These are phyloP conservation scores for Lathyrus sativus DNA, from an alignment of 306 rosid species.

Conservation along the genomic window DNA sequence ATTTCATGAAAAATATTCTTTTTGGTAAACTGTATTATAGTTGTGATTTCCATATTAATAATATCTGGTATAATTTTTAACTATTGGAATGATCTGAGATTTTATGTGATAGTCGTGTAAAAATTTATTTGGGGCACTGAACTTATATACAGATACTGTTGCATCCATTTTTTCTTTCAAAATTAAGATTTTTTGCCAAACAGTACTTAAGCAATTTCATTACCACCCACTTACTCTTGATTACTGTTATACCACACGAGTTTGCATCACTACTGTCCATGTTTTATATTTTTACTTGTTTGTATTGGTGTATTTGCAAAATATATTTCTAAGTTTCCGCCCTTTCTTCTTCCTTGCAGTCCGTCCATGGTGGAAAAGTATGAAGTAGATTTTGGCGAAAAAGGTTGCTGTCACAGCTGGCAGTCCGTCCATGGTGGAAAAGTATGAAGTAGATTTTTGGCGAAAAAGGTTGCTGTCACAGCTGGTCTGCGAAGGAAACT, in stretches of 20 bases:
- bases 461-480: constrained; percentile 34
- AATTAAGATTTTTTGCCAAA: constrained; percentile 24
- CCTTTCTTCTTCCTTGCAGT: constrained; percentile 47
- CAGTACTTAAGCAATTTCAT: constrained; percentile 13
- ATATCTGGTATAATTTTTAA: not conserved
- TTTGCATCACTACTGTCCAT: constrained; percentile 10
- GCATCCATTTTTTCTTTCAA: constrained; percentile 12
- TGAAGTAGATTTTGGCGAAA: no score
- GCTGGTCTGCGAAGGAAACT: not conserved
- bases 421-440: constrained; percentile 63
- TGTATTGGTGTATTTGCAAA: constrained; percentile 9
- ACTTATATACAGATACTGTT: constrained; percentile 21
- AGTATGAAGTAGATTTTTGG: constrained; percentile 49
- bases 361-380: no score
- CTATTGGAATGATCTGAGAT: constrained; percentile 24
- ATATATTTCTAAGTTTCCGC: not conserved
- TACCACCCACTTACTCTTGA: not conserved
- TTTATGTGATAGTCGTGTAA: constrained; percentile 26
- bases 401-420: no score
- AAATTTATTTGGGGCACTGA: constrained; percentile 22
- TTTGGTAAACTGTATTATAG: constrained; percentile 6
- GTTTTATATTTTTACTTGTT: constrained; percentile 3
- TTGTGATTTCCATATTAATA: constrained; percentile 15
- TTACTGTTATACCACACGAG: constrained; percentile 12
- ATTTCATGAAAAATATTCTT: constrained; percentile 1